Evolutionary conservation across 163 green algal genomes (phyloP).

Genomic region (Scenedesmus sp.): DNA sequence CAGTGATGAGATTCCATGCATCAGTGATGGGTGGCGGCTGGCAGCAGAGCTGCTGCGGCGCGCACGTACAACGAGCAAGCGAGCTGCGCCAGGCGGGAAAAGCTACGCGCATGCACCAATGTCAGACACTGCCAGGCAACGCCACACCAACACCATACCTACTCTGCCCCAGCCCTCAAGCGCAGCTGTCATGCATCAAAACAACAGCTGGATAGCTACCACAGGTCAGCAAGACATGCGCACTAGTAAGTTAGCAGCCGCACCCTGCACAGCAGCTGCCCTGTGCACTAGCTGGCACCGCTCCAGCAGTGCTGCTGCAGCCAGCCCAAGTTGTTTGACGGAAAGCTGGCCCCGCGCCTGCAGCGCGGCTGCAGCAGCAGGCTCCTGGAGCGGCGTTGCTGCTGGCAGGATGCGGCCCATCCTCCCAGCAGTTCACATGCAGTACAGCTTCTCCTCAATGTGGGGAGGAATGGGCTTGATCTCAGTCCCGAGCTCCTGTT

Average conservation of each 20-base stretch:
- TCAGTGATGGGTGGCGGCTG: conserved; percentile 6
- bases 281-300: neutral
- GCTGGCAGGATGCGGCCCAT: neutral
- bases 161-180: conserved; percentile 1
- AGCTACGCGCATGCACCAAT: neutral
- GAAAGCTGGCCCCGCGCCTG: neutral
- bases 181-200: conserved; percentile 17
- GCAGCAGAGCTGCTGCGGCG: neutral
- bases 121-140: neutral
- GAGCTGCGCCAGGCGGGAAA: neutral
- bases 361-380: neutral
- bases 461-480: conserved; percentile 98
- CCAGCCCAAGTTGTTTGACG: neutral
- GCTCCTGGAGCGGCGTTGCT: neutral
- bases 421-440: conserved; percentile 62
- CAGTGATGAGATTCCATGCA: conserved; percentile 36
- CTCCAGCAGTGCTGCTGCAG: neutral
- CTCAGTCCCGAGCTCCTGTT: conserved; percentile 99
- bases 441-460: conserved; percentile 99
- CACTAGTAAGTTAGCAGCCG: neutral
- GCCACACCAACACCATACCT: neutral
- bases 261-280: conserved; percentile 1
- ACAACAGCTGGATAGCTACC: conserved; percentile 8
- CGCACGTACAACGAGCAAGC: neutral
- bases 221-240: neutral